Conservation (phyloP, 2,329 filamentous ascomycete species). For the Colletotrichum godetiae region DNA sequence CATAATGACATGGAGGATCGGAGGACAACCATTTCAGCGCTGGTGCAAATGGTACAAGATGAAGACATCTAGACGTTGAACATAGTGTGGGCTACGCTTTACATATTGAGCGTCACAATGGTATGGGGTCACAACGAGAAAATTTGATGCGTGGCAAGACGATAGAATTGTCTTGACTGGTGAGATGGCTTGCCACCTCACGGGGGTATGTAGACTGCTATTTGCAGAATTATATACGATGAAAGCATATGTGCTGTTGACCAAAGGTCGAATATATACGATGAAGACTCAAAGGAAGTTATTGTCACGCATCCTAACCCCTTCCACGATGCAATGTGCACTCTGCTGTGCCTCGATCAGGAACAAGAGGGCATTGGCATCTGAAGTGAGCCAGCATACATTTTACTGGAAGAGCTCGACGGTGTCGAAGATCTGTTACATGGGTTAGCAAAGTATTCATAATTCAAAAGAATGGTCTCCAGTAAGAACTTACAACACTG, state of each 20-base stretch:
- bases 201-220: not conserved
- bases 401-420: constrained; percentile 34
- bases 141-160: not conserved
- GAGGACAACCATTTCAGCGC: not conserved
- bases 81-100: not conserved
- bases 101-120: not conserved
- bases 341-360: not conserved
- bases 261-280: constrained; percentile 22
- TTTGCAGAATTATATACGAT: constrained; percentile 17
- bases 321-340: not conserved
- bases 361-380: not conserved
- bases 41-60: not conserved
- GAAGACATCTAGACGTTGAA: too few species aligned
- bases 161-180: not conserved
- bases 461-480: not conserved
- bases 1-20: not conserved
- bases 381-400: not conserved
- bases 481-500: constrained; percentile 56
- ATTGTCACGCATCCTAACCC: too few species aligned
- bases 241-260: constrained; percentile 22
- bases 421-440: constrained; percentile 31
- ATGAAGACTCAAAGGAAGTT: constrained; percentile 13
- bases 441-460: not conserved
- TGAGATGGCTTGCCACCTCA: constrained; percentile 18
- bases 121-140: not conserved